Conservation (phyloP, 768 basidiomycete species). For the Daedaleopsis sinensis region DNA sequence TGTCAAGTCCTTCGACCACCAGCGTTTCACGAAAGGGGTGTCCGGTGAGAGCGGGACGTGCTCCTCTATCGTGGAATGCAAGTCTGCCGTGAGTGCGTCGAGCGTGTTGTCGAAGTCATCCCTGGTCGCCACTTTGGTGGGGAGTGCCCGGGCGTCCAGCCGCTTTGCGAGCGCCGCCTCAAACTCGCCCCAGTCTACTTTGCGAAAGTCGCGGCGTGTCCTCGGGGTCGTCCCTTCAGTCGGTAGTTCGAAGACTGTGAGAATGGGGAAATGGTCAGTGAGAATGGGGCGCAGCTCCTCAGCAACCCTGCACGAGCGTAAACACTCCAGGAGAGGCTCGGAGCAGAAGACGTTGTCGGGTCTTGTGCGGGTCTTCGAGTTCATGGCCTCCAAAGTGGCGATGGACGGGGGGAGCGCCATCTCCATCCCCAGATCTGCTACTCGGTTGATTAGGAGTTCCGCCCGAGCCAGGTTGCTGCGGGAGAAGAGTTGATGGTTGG, state of each 20-base stretch:
- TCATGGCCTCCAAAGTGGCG: conserved; percentile 36
- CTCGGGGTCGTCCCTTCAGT: background rate
- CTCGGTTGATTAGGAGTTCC: conserved; percentile 30
- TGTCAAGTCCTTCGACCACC: conserved; percentile 37
- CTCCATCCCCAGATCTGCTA: conserved; percentile 30
- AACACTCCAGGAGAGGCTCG: conserved; percentile 7
- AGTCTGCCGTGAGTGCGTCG: conserved; percentile 7
- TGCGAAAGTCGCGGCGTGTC: conserved; percentile 29
- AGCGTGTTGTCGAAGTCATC: conserved; percentile 15
- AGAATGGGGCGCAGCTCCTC: conserved; percentile 17
- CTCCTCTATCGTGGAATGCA: conserved; percentile 21
- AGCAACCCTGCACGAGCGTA: conserved; percentile 34
- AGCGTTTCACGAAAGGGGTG: conserved; percentile 30
- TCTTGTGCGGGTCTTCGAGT: conserved; percentile 38
- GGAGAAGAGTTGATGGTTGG: conserved; percentile 41
- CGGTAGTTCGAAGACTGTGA: conserved; percentile 29
- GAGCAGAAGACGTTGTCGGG: conserved; percentile 49
- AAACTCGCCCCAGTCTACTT: conserved; percentile 36
- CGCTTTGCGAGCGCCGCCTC: conserved; percentile 16
- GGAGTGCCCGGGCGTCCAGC: background rate
- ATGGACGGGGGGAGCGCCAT: conserved; percentile 38
- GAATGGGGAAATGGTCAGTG: conserved; percentile 47
- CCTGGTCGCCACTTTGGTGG: background rate
- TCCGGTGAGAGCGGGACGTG: conserved; percentile 24
- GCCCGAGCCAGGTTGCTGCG: conserved; percentile 22